Evolutionary conservation across 306 rosid genomes (phyloP).

Genomic region (Pyrus betulifolia): DNA sequence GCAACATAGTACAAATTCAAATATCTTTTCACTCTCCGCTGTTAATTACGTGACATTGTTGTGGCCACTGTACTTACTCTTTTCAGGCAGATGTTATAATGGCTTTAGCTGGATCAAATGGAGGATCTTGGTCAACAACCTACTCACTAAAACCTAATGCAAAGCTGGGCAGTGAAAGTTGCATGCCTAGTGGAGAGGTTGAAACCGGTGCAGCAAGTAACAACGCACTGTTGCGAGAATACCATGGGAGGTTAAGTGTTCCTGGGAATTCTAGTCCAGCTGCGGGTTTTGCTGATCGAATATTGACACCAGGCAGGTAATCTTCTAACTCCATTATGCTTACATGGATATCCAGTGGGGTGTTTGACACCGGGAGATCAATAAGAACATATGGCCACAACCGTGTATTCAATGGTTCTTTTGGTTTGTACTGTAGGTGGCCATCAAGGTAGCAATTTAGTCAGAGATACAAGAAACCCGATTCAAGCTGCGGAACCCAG

Average conservation of each 20-base stretch:
- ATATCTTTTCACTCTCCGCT: not conserved
- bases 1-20: not conserved
- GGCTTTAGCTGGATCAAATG: conserved; percentile 96
- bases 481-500: conserved; percentile 47
- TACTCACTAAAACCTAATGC: conserved; percentile 55
- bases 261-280: conserved; percentile 48
- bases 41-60: conserved; percentile 1
- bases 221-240: conserved; percentile 35
- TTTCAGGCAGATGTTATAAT: conserved; percentile 91
- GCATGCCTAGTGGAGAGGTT: conserved; percentile 49
- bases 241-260: conserved; percentile 44
- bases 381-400: not conserved
- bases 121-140: conserved; percentile 95
- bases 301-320: conserved; percentile 47
- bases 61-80: not conserved
- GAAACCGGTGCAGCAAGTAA: conserved; percentile 51
- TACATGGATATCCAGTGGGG: not conserved
- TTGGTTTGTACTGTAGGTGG: conserved; percentile 37
- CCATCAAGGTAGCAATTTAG: conserved; percentile 45
- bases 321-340: not conserved
- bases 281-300: conserved; percentile 38
- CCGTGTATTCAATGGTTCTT: not conserved
- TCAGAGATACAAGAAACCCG: conserved; percentile 50
- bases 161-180: conserved; percentile 42
- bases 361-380: not conserved